A percentile compares a stretch with the other conserved stretches of the same genome.
These are phyloP conservation scores for Pyrenophora graminea DNA, from an alignment of 2,329 filamentous ascomycete species.

Conservation along the genomic window DNA sequence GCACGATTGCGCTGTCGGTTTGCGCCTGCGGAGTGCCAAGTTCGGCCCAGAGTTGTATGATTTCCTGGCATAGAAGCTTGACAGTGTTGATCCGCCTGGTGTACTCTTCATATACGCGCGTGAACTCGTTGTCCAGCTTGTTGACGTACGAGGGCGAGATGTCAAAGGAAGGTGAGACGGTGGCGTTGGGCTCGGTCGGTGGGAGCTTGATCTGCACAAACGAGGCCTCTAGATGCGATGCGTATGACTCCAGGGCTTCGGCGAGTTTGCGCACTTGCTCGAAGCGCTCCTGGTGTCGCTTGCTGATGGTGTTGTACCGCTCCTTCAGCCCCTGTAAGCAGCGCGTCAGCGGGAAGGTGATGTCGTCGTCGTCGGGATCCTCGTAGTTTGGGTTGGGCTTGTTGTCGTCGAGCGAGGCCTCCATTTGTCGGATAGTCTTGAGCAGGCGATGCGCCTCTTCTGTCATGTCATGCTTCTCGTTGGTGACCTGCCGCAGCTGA, in stretches of 20 bases:
- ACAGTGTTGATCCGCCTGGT: conserved; percentile 78
- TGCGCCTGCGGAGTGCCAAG: conserved; percentile 92
- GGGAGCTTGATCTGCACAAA: conserved; percentile 87
- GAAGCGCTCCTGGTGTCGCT: conserved; percentile 85
- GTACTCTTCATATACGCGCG: conserved; percentile 95
- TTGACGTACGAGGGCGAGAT: conserved; percentile 89
- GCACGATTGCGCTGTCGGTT: conserved; percentile 83
- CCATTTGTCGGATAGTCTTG: conserved; percentile 89
- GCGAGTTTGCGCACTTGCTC: conserved; percentile 97
- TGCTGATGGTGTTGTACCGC: conserved; percentile 78
- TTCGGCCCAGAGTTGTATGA: conserved; percentile 94
- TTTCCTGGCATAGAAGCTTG: conserved; percentile 75
- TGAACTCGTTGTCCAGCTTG: conserved; percentile 86
- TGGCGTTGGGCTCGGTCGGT: conserved; percentile 75
- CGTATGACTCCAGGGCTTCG: conserved; percentile 92
- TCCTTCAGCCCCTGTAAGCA: conserved; percentile 84
- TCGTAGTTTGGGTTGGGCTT: conserved; percentile 68
- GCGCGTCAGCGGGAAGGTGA: conserved; percentile 80
- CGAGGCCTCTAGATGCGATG: conserved; percentile 86
- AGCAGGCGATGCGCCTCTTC: conserved; percentile 87
- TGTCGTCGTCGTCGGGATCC: conserved; percentile 68
- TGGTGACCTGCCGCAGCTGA: conserved; percentile 81
- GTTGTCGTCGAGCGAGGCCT: conserved; percentile 80
- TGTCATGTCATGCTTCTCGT: conserved; percentile 88
- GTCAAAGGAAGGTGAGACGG: conserved; percentile 82